A percentile compares a stretch with the other conserved stretches of the same genome.
Conservation (phyloP, 2,329 filamentous ascomycete species). For the Aspergillus fijiensis region DNA sequence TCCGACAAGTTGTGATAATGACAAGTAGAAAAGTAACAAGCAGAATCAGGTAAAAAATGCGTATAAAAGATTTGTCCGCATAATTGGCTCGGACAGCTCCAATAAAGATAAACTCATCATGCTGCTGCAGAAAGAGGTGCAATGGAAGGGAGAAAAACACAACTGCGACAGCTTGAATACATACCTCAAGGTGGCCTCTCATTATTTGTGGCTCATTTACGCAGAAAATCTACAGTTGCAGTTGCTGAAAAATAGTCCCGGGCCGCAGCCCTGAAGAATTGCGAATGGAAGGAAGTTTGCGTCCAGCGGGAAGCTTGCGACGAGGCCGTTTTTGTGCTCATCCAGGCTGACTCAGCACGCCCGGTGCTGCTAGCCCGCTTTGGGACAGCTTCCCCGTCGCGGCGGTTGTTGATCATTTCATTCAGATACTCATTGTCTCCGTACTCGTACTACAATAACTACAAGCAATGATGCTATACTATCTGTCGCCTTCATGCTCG, state of each 20-base stretch:
- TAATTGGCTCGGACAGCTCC: slow-evolving; percentile 70
- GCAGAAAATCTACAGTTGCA: slow-evolving; percentile 3
- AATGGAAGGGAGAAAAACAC: neutral
- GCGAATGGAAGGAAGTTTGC: slow-evolving; percentile 19
- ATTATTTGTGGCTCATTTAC: slow-evolving; percentile 26
- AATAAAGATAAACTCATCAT: slow-evolving; percentile 67
- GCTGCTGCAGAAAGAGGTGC: slow-evolving; percentile 12
- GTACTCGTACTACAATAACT: too few relatives aligned
- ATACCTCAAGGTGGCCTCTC: slow-evolving; percentile 33
- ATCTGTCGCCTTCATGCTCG: neutral
- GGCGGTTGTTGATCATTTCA: neutral
- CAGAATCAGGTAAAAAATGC: slow-evolving; percentile 38
- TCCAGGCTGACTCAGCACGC: slow-evolving; percentile 17
- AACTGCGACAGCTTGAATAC: slow-evolving; percentile 10
- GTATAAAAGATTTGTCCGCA: slow-evolving; percentile 65
- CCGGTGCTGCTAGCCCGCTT: neutral
- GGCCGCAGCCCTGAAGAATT: slow-evolving; percentile 34
- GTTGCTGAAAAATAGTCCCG: slow-evolving; percentile 14
- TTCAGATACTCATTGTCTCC: neutral
- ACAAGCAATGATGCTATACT: neutral
- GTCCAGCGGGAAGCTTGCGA: slow-evolving; percentile 12
- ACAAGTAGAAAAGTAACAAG: slow-evolving; percentile 7
- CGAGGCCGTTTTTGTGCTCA: slow-evolving; percentile 18
- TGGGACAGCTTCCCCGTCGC: neutral
- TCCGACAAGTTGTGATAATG: neutral